A percentile compares a stretch with the other conserved stretches of the same genome.
Conservation (phyloP, 768 basidiomycete species). For the Baorangia bicolor region DNA sequence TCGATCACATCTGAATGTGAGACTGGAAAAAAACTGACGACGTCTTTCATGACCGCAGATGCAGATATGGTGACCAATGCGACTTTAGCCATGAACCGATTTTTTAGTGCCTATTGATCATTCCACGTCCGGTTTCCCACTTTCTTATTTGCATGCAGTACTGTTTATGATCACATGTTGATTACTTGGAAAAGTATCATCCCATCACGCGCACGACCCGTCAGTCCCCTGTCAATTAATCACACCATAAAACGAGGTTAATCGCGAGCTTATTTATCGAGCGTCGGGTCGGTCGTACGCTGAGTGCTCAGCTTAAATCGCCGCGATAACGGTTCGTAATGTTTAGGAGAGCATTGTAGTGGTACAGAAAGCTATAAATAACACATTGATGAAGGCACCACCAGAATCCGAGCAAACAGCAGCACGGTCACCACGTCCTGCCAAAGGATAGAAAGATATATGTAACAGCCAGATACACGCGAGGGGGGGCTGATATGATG, state of each 20-base stretch:
- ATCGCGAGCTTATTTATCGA: slow-evolving; percentile 17
- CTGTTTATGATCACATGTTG: slow-evolving; percentile 16
- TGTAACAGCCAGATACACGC: slow-evolving; percentile 24
- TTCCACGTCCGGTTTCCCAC: background rate
- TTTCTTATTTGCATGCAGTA: slow-evolving; percentile 13
- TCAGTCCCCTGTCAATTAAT: background rate
- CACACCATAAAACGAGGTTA: slow-evolving; percentile 7
- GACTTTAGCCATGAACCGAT: slow-evolving; percentile 72
- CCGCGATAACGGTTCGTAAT: slow-evolving; percentile 16
- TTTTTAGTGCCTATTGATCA: slow-evolving; percentile 21
- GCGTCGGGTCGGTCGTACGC: background rate
- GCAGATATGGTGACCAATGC: slow-evolving; percentile 86
- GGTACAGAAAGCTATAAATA: slow-evolving; percentile 39
- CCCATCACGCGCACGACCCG: slow-evolving; percentile 1
- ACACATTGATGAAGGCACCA: slow-evolving; percentile 26
- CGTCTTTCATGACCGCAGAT: slow-evolving; percentile 60
- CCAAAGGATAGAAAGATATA: slow-evolving; percentile 31
- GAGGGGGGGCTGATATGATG: slow-evolving; percentile 14
- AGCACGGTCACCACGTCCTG: slow-evolving; percentile 23
- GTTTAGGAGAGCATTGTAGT: slow-evolving; percentile 27
- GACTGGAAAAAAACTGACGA: slow-evolving; percentile 36
- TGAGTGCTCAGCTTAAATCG: background rate
- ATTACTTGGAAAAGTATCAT: slow-evolving; percentile 11
- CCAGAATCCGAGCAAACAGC: slow-evolving; percentile 28
- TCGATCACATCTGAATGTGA: slow-evolving; percentile 39